phyloP scores from a whole-genome alignment of 139 green algal species.

The Pseudopediastrum boryanum region DNA sequence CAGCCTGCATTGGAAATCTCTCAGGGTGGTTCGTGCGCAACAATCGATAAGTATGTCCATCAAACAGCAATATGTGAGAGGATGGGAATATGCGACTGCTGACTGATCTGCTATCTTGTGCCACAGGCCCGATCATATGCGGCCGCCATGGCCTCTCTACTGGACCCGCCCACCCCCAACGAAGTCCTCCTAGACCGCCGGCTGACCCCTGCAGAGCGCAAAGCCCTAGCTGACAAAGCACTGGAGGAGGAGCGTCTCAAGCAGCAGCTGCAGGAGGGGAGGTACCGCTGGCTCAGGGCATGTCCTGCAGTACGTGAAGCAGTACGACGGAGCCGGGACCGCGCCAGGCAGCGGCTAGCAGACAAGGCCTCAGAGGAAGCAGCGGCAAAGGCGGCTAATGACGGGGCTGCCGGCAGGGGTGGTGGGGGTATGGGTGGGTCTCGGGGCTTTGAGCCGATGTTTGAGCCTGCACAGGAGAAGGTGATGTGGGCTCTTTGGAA shows the following conservation, averaged over 20 bases:
- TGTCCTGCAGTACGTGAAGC: neutral
- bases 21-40: too few relatives aligned
- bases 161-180: neutral
- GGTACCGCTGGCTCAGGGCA: neutral
- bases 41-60: too few relatives aligned
- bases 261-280: neutral
- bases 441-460: neutral
- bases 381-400: slow-evolving; percentile 6
- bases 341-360: neutral
- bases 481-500: neutral
- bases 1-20: too few relatives aligned
- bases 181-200: neutral
- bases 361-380: slow-evolving; percentile 7
- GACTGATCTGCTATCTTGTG: neutral
- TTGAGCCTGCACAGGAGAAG: neutral
- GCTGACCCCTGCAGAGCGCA: slow-evolving; percentile 12
- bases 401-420: slow-evolving; percentile 2
- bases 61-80: too few relatives aligned
- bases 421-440: neutral
- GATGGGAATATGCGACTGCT: neutral
- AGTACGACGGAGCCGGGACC: neutral
- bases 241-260: neutral
- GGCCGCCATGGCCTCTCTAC: neutral
- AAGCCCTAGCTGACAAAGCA: slow-evolving; percentile 4
- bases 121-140: neutral